Evolutionary conservation across 1,284 basidiomycete genomes (phyloP).

Genomic region (Heterobasidion irregulare): DNA sequence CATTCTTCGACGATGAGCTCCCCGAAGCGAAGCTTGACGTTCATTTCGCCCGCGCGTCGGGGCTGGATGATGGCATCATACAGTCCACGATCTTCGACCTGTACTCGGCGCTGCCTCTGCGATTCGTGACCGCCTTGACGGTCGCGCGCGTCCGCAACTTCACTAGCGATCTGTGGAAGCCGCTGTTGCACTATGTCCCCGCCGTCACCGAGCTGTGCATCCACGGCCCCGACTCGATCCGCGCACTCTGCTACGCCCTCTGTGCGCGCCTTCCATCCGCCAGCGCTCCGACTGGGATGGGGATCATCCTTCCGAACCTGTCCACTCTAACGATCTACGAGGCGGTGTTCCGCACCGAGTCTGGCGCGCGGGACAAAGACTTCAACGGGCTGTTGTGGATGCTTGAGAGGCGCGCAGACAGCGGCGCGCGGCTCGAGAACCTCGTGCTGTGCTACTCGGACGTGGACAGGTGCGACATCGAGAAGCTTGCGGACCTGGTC

Average conservation of each 20-base stretch:
- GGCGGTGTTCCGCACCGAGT: constrained; percentile 7
- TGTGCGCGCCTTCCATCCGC: neutral
- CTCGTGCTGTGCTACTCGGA: constrained; percentile 13
- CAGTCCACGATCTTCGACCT: constrained; percentile 8
- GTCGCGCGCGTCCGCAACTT: constrained; percentile 7
- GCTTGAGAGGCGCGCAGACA: constrained; percentile 1
- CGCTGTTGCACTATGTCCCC: constrained; percentile 7
- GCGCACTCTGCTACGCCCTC: constrained; percentile 7
- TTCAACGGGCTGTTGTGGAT: constrained; percentile 5
- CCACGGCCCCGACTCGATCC: constrained; percentile 9
- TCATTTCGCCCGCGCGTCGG: constrained; percentile 10
- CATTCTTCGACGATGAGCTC: constrained; percentile 8
- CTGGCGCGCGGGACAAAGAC: constrained; percentile 2
- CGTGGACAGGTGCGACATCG: constrained; percentile 8
- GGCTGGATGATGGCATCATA: constrained; percentile 3
- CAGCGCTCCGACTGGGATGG: neutral
- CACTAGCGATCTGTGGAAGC: constrained; percentile 2
- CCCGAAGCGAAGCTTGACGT: constrained; percentile 9
- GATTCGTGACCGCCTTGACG: constrained; percentile 8
- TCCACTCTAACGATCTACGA: constrained; percentile 9
- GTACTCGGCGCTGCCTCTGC: constrained; percentile 3
- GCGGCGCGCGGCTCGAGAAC: constrained; percentile 1
- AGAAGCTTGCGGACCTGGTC: constrained; percentile 6
- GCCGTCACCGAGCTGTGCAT: constrained; percentile 10
- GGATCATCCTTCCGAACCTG: constrained; percentile 3